Evolutionary conservation across 305 asterid genomes (phyloP), one percentile per base, ranked within the genome.

Genomic region (Fraxinus greggii): DNA sequence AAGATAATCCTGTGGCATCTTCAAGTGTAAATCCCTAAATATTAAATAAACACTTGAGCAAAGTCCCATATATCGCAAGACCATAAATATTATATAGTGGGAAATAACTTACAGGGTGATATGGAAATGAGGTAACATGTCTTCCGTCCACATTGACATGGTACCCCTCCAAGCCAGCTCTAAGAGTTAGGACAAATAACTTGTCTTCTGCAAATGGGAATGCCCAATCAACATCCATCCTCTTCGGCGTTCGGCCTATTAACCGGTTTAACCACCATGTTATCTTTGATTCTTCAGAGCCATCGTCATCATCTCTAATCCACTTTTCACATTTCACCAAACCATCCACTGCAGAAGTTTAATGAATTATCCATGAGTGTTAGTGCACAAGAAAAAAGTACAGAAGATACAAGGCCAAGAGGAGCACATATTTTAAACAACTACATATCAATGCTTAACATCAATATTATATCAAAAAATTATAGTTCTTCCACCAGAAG

Each of bases 111-210:
- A 92, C 98, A n/a, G 92, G 88, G 81, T 90, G 94, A 84, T 92
- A 92, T 12, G 97, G 98, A 83, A 93, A 93, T 3, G 98, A 93
- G 87, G 98, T 91, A 80, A 92, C 84, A 74, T 92, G 98, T 83
- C 92, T 89, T 73, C 98, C 98, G 75, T 93, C 98, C 72, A 93
- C 93, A 84, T 84, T 89, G 76, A 93, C 83, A 83, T 93, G 97
- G 86, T 89, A 93, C 33, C 98, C 98, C 85, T 93, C 98, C 23
- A 93, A 89, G 76, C 98, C 95, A 85, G 98, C 97, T 79, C 92
- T 92, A 40, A 93, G 90, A 69, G 98, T 93, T 78, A 92, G 91
- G 84, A 93, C 97, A 84, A 93, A 92, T 70, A 93, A 78, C 79
- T 90, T 92, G 3, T 83, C 92, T 86, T 92, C 98, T 19, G 80